Percentiles rank a stretch among this genome's conserved stretches.
Evolutionary conservation across 129 eudicot genomes (phyloP).

Genomic region (sunflower (Helianthus annuus)): DNA sequence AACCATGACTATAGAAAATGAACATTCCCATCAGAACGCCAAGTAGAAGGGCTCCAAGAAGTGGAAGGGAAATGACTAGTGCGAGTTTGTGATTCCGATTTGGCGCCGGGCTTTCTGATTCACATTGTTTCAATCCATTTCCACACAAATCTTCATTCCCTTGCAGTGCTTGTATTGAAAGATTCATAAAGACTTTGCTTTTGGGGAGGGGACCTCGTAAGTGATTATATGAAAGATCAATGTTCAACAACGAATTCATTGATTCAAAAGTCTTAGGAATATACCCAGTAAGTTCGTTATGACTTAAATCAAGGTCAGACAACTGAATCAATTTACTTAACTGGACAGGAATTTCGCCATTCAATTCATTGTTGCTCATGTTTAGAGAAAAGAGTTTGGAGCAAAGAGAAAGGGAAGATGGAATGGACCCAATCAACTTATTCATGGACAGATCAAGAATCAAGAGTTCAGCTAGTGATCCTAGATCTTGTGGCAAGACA

Average conservation of each 20-base stretch:
- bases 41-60: conserved; percentile 26
- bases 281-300: conserved; percentile 31
- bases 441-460: conserved; percentile 44
- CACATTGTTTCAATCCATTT: conserved; percentile 26
- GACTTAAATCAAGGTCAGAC: conserved; percentile 29
- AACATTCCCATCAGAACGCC: not conserved
- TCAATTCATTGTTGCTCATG: conserved; percentile 19
- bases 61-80: conserved; percentile 27
- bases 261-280: conserved; percentile 25
- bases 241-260: not conserved
- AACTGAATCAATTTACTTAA: conserved; percentile 16
- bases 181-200: conserved; percentile 24
- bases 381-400: conserved; percentile 1
- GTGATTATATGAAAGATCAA: conserved; percentile 30
- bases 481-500: conserved; percentile 37
- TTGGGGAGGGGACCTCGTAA: conserved; percentile 38
- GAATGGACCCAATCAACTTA: conserved; percentile 32
- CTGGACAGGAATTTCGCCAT: not conserved
- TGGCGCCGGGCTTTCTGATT: not conserved
- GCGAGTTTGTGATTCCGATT: not conserved
- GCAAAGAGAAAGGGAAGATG: conserved; percentile 13
- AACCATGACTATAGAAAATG: conserved; percentile 5
- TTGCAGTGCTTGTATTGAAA: conserved; percentile 21
- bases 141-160: conserved; percentile 40
- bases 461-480: conserved; percentile 12